Base-by-base conservation (phyloP, 2,329 filamentous ascomycete species). In the Fusarium sp. region DNA sequence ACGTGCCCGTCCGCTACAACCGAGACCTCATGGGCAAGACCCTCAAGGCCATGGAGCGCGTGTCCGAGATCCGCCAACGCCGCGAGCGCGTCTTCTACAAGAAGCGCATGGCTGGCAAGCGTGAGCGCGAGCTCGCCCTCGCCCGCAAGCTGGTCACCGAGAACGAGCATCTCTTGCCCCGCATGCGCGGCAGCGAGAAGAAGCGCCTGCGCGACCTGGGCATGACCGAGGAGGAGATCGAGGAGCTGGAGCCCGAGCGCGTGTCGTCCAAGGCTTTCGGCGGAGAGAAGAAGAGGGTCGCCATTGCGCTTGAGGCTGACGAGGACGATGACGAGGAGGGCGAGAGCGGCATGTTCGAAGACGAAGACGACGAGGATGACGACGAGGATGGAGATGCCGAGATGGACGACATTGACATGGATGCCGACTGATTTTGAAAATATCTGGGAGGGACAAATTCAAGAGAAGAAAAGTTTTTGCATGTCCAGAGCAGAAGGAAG, bases 1-100 rank as follows among this genome's bases (percentile, higher is more conserved):
- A 99, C 85, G 88, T 96, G 30, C 96, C 96, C 70, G 89, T 96
- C 65, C 93, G 95, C 77, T 99, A 99, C 88, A 93, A 97, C 87
- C 91, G 96, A 80, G 93, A 97, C 73, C 88, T 97, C 68, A 89
- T 97, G 68, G 86, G 88, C 73, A 93, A 91, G 76, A 98, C 96
- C 17, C 86, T 98, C 80, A 89, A 91, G 77, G 95, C 94, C 71
- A 99, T 99, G 94, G 86, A 93, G 81, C 88, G 95, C 68, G 90
- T 98, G 73, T 85, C 88, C 74, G 94, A 97, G 84, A 95, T 98
- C 80, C 86, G 94, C 54, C 81, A 88, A 59, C 88, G 89, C 77
- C 88, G 96, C 77, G 95, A 98, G 86, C 88, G 93, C 72, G 91
- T 91, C 69, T 97, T 97, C 83, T 97, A 97, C 85, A 94, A 93